phyloP scores from a whole-genome alignment of 805 yeast species.

The Kazachstania kunashirensis region DNA sequence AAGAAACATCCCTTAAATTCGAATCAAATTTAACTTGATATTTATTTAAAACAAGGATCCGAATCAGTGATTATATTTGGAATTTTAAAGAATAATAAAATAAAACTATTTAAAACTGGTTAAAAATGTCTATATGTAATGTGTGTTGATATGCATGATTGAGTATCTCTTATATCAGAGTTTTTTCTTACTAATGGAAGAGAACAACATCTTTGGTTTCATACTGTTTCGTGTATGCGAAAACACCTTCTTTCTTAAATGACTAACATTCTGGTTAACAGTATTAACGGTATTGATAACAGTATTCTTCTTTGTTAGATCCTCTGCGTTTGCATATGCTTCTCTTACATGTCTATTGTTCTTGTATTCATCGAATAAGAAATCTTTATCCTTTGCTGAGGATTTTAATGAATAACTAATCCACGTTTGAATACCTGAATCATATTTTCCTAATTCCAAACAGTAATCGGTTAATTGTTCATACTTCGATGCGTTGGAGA shows the following conservation, averaged over 20 bases:
- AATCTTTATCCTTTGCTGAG: slow-evolving; percentile 20
- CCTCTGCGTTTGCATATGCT: slow-evolving; percentile 58
- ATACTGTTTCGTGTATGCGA: slow-evolving; percentile 36
- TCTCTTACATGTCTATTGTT: slow-evolving; percentile 44
- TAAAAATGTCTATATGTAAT: too few species aligned
- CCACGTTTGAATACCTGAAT: slow-evolving; percentile 54
- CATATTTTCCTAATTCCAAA: slow-evolving; percentile 35
- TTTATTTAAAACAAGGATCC: too few species aligned
- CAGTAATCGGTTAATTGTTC: slow-evolving; percentile 23
- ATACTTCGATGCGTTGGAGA: slow-evolving; percentile 18
- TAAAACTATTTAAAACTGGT: too few species aligned
- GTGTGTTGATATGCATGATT: too few species aligned
- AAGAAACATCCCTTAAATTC: too few species aligned
- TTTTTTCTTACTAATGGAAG: slow-evolving; percentile 44
- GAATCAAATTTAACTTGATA: too few species aligned
- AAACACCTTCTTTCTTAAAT: slow-evolving; percentile 41
- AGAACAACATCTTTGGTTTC: slow-evolving; percentile 43
- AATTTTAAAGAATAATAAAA: too few species aligned
- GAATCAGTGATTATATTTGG: too few species aligned
- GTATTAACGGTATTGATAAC: slow-evolving; percentile 34
- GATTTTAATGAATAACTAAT: slow-evolving; percentile 31
- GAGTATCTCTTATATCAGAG: too few species aligned
- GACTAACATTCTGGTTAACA: slow-evolving; percentile 39
- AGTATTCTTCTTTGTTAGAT: slow-evolving; percentile 29
- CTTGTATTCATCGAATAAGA: slow-evolving; percentile 32